Percentiles rank a stretch among this genome's conserved stretches.
Conservation (phyloP, 805 yeast genomes). For the Lipomyces orientalis region DNA sequence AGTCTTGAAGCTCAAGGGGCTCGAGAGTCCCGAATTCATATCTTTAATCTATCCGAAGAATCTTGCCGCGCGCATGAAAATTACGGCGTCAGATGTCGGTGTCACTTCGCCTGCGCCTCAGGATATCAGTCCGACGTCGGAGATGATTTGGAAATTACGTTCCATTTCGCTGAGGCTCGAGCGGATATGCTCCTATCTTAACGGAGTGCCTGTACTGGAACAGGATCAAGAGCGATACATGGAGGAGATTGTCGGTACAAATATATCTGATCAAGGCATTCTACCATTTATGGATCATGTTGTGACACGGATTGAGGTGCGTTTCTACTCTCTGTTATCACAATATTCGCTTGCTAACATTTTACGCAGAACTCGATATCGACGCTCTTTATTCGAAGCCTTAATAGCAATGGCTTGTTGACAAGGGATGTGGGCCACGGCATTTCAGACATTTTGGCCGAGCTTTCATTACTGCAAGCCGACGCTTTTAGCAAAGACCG, state of each 20-base stretch:
- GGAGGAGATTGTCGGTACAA: slow-evolving; percentile 21
- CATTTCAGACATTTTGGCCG: background rate
- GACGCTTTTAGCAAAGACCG: background rate
- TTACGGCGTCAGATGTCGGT: slow-evolving; percentile 16
- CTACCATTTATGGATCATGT: slow-evolving; percentile 43
- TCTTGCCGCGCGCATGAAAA: slow-evolving; percentile 63
- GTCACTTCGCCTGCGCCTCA: slow-evolving; percentile 6
- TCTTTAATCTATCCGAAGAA: slow-evolving; percentile 76
- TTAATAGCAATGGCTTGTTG: slow-evolving; percentile 1
- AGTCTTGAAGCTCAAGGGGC: slow-evolving; percentile 87
- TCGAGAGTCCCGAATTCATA: slow-evolving; percentile 89
- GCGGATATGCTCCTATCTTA: slow-evolving; percentile 30
- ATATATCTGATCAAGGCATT: slow-evolving; percentile 27
- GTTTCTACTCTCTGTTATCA: background rate
- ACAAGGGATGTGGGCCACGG: background rate
- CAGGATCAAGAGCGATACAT: slow-evolving; percentile 17
- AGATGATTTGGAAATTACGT: slow-evolving; percentile 18
- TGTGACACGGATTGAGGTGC: slow-evolving; percentile 43
- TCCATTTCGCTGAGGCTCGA: slow-evolving; percentile 29
- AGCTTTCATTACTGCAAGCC: slow-evolving; percentile 1
- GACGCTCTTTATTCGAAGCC: slow-evolving; percentile 40
- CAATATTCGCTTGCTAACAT: background rate
- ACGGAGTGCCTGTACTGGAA: slow-evolving; percentile 23
- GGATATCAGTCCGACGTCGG: slow-evolving; percentile 5
- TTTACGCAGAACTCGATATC: slow-evolving; percentile 41